A percentile compares a stretch with the other conserved stretches of the same genome.
Conservation (phyloP, 2,329 filamentous ascomycete species). For the Alternaria angustiovoidea region DNA sequence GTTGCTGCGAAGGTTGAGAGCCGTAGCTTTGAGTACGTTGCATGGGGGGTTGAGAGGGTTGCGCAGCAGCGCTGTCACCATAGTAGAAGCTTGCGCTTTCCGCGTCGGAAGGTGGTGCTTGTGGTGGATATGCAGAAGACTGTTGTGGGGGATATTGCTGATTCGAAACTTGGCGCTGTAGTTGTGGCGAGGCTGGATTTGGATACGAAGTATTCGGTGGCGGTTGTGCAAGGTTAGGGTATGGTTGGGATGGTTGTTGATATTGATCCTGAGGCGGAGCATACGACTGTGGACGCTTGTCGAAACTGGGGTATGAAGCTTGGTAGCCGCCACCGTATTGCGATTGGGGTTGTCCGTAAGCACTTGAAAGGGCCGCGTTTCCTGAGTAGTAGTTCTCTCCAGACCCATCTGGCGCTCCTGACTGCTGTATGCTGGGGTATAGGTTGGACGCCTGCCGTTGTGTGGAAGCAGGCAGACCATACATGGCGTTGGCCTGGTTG, state of each 20-base stretch:
- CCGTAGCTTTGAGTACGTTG: constrained; percentile 43
- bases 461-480: constrained; percentile 45
- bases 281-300: constrained; percentile 43
- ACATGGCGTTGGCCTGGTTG: constrained; percentile 70
- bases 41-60: constrained; percentile 33
- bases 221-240: constrained; percentile 43
- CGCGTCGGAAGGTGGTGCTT: constrained; percentile 45
- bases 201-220: constrained; percentile 39
- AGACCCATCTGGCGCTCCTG: constrained; percentile 48
- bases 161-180: constrained; percentile 45
- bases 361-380: constrained; percentile 61
- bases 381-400: constrained; percentile 86
- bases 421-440: constrained; percentile 71
- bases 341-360: constrained; percentile 60
- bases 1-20: constrained; percentile 43
- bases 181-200: constrained; percentile 47
- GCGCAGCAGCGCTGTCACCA: constrained; percentile 33
- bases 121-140: constrained; percentile 42
- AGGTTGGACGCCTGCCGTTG: constrained; percentile 63
- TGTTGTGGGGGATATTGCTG: constrained; percentile 47
- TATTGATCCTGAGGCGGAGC: constrained; percentile 42
- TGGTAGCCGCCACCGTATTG: constrained; percentile 59
- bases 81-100: constrained; percentile 49
- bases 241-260: constrained; percentile 48
- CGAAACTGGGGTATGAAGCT: constrained; percentile 46